Conservation (phyloP, 495 filamentous ascomycete species). For the Aspergillus egyptiacus region DNA sequence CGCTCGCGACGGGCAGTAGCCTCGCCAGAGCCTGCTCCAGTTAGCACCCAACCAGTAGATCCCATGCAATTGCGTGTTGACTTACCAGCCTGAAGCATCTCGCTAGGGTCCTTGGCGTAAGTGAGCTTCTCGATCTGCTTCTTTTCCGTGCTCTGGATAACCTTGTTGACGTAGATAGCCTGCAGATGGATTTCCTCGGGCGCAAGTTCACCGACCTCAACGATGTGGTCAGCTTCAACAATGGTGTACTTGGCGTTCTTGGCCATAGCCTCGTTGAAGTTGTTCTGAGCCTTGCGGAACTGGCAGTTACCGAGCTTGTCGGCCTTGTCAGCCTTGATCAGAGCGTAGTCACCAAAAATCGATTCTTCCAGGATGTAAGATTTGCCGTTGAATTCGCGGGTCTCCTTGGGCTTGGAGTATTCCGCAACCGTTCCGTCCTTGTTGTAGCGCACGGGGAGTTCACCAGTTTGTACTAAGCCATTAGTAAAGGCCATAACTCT, state of each 20-base stretch:
- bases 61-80: not conserved
- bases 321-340: constrained; percentile 81
- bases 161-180: constrained; percentile 81
- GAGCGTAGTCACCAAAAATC: constrained; percentile 80
- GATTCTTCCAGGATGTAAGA: constrained; percentile 76
- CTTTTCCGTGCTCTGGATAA: constrained; percentile 64
- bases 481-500: not conserved
- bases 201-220: constrained; percentile 70
- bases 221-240: constrained; percentile 84
- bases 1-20: constrained; percentile 69
- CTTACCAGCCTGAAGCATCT: constrained; percentile 45
- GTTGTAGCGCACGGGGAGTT: constrained; percentile 77
- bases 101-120: constrained; percentile 57
- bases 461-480: constrained; percentile 64
- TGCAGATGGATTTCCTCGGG: constrained; percentile 76
- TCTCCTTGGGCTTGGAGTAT: constrained; percentile 72
- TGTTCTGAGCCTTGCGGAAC: constrained; percentile 78
- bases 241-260: constrained; percentile 82
- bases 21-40: constrained; percentile 58
- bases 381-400: constrained; percentile 78
- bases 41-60: no score
- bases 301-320: constrained; percentile 86
- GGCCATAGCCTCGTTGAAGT: constrained; percentile 88
- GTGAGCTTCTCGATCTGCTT: constrained; percentile 83
- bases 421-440: constrained; percentile 66